Evolutionary conservation across 176 grass and related monocot genomes (phyloP), one percentile per base, ranked within the genome.

Genomic region (Eragrostis curvula): DNA sequence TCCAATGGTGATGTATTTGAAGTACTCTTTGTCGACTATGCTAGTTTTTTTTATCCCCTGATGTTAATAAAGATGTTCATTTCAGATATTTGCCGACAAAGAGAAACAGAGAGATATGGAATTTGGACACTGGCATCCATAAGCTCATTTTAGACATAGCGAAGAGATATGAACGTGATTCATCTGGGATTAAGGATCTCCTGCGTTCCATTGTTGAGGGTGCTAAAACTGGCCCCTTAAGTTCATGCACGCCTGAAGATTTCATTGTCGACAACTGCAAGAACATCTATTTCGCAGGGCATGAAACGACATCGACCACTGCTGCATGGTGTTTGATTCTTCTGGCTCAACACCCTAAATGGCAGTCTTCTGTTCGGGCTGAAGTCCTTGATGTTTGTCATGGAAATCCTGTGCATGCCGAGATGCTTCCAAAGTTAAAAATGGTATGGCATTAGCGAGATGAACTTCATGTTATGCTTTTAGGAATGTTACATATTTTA

Each of bases 181-280:
- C 55, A 50, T 32, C 57, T 11, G 45, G 21, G 0, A 71, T 39
- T 1, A 88, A 83, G 23, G 79, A 83, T 80, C 74, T 97, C 47
- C 89, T 97, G 43, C 85, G 92, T 25, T 78, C 90, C 45, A 87
- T 97, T 41, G 78, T 97, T 20, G 77, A 94, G 68, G 92, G 92
- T 62, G 75, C 92, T 25, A 70, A 70, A 45, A 9, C 75, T 7
- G 44, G 28, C 3, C 45, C 87, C 25, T 47, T 77, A 12, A 16
- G 27, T 45, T 73, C 85, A 12, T 28, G 56, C 14, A 80, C 70
- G 0, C 7, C 68, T 1, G 88, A 92, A 28, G 85, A 82, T 50
- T 91, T 97, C 52, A 92, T 94, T 1, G 81, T 94, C 5, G 92
- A 94, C 78, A 97, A 97, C 66, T 97, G 95, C 86, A 94, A 94